phyloP scores from a whole-genome alignment of 192 early-diverging fungal species.

The Linnemannia hyalina region DNA sequence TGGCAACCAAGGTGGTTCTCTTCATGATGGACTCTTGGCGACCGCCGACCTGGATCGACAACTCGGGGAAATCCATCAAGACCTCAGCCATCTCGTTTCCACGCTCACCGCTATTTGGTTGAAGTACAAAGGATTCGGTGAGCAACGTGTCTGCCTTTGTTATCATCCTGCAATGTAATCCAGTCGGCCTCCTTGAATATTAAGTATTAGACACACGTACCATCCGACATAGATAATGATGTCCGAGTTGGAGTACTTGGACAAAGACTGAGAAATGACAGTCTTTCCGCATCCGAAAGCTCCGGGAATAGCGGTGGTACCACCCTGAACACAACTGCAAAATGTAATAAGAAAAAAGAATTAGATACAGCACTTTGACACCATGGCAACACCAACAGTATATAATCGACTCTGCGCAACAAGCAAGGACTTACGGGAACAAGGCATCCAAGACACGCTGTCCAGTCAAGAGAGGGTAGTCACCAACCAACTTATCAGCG shows the following conservation, averaged over 20 bases:
- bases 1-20: conserved; percentile 98
- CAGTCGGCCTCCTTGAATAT: conserved; percentile 71
- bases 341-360: neutral
- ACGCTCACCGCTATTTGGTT: conserved; percentile 80
- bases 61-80: conserved; percentile 98
- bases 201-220: conserved; percentile 60
- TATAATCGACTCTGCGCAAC: neutral
- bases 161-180: conserved; percentile 70
- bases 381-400: neutral
- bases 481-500: conserved; percentile 94
- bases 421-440: conserved; percentile 82
- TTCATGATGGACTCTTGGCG: conserved; percentile 99
- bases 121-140: neutral
- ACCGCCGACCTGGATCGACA: conserved; percentile 94
- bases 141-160: neutral
- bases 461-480: conserved; percentile 96
- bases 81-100: conserved; percentile 99
- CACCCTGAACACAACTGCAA: conserved; percentile 94
- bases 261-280: conserved; percentile 99
- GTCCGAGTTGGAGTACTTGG: conserved; percentile 99
- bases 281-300: conserved; percentile 99
- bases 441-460: conserved; percentile 99
- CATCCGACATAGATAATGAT: conserved; percentile 99
- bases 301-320: conserved; percentile 99
- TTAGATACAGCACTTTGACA: neutral